These are phyloP conservation scores for Wallacemonas rigidus DNA, from an alignment of 208 protist species.

Conservation along the genomic window DNA sequence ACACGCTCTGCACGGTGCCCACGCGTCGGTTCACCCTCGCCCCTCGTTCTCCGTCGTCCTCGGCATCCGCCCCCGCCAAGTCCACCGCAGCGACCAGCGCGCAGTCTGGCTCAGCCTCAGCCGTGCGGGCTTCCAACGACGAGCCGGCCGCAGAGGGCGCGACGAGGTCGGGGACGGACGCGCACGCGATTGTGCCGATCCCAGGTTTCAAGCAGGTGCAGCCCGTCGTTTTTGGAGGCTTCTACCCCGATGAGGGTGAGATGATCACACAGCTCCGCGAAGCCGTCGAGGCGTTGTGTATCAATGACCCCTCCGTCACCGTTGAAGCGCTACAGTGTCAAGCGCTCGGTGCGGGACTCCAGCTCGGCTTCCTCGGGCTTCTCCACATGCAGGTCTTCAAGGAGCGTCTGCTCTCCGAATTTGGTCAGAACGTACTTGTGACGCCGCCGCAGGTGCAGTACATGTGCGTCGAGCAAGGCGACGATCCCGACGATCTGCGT, in stretches of 20 bases:
- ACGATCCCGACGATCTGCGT: conserved; percentile 28
- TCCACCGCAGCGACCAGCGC: too few relatives aligned
- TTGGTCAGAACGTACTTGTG: conserved; percentile 90
- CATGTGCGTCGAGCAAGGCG: conserved; percentile 54
- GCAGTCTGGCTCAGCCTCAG: too few relatives aligned
- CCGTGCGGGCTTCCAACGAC: too few relatives aligned
- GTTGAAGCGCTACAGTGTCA: conserved; percentile 80
- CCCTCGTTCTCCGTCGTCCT: conserved; percentile 10
- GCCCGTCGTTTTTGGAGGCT: conserved; percentile 96
- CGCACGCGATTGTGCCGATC: conserved; percentile 30
- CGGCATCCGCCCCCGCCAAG: too few relatives aligned
- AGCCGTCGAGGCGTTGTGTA: conserved; percentile 89
- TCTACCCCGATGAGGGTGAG: conserved; percentile 93
- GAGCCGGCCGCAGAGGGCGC: neutral
- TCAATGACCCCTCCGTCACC: conserved; percentile 95
- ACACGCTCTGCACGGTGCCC: conserved; percentile 90
- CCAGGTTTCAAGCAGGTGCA: conserved; percentile 78
- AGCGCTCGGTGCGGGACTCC: conserved; percentile 92
- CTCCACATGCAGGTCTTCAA: conserved; percentile 98
- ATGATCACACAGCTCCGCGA: conserved; percentile 88
- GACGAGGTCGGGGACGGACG: neutral
- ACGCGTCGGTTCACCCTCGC: conserved; percentile 54
- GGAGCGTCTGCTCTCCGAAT: conserved; percentile 94
- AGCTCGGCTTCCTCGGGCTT: conserved; percentile 97
- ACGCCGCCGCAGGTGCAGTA: conserved; percentile 95